Evolutionary conservation across 176 grass and related monocot genomes (phyloP), one percentile per base, ranked within the genome.

Genomic region (Oryza punctata): DNA sequence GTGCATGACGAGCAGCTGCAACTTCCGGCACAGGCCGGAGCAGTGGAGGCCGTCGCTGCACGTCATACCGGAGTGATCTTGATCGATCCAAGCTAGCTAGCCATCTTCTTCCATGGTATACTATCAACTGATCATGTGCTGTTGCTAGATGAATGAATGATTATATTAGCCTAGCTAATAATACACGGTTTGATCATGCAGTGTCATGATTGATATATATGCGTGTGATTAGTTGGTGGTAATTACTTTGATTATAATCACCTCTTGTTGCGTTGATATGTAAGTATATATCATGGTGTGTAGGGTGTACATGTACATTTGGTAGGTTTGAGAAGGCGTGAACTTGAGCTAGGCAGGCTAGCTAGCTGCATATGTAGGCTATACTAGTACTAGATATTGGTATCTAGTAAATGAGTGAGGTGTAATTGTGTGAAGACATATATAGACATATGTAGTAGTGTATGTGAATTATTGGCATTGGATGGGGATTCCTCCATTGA

Each of bases 21-120:
- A 54, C 37, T 87, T 78, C 60, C 52, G 61, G 65, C 70, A 90
- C 38, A 29, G 80, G 21, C 52, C 19, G 86, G 44, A 21, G 44
- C 91, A 88, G 13, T 93, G 94, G 94, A 40, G 67, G 77, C 94
- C 94, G 50, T 69, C 82, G 32, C 84, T 93, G 86, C 86, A 91
- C 21, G 92, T 29, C 76, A 96, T 96, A 76, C 91, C 86, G 23
- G 94, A 96, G 88, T 90, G 79, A 90, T 21, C 2, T 24, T 38
- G 37, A 38, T 38, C 37, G 37, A 38, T 35, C 33, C 33, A 63
- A 69, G 49, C 49, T 52, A 29, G 28, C 28, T 35, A 38, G 32
- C 37, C 7, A 13, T 15, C 11, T 4, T 0, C 18, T 50, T 50
- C 6, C 73, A 60, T 69, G 70, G 19, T n/a, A n/a, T 35, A 41